phyloP scores from a whole-genome alignment of 768 basidiomycete genomes.

The Leccinum disarticulatum region DNA sequence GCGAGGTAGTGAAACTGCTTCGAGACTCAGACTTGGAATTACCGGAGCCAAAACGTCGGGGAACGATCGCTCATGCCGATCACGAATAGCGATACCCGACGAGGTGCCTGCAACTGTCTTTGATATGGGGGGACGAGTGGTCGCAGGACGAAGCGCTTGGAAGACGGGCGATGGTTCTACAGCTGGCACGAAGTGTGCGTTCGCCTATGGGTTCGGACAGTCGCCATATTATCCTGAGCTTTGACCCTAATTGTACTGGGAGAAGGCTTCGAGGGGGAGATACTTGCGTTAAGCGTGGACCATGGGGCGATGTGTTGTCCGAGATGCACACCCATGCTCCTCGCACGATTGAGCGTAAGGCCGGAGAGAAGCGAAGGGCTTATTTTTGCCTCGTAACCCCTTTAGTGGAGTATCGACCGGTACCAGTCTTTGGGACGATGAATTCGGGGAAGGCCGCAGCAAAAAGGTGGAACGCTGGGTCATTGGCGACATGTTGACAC shows the following conservation, averaged over 20 bases:
- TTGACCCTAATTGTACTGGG: constrained; percentile 18
- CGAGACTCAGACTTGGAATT: constrained; percentile 32
- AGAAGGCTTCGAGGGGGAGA: constrained; percentile 39
- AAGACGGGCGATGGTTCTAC: constrained; percentile 58
- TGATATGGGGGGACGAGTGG: constrained; percentile 24
- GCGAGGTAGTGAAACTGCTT: constrained; percentile 26
- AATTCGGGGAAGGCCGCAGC: constrained; percentile 21
- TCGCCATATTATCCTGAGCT: constrained; percentile 30
- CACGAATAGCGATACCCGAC: constrained; percentile 28
- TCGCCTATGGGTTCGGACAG: constrained; percentile 44
- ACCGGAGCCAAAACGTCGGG: constrained; percentile 38
- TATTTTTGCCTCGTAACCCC: constrained; percentile 35
- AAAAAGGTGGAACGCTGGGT: constrained; percentile 25
- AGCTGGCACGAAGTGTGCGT: constrained; percentile 56
- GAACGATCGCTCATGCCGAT: constrained; percentile 19
- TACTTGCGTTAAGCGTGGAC: constrained; percentile 43
- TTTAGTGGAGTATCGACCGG: constrained; percentile 39
- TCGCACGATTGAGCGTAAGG: constrained; percentile 44
- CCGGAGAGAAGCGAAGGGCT: constrained; percentile 48
- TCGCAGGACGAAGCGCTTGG: constrained; percentile 56
- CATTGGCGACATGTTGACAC: constrained; percentile 48
- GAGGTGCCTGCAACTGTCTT: constrained; percentile 26
- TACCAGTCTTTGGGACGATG: constrained; percentile 33
- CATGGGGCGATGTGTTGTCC: constrained; percentile 66
- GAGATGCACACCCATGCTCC: constrained; percentile 28